A percentile compares a stretch with the other conserved stretches of the same genome.
Conservation (phyloP, 495 filamentous ascomycete genomes). For the Tetracladium marchalianum region DNA sequence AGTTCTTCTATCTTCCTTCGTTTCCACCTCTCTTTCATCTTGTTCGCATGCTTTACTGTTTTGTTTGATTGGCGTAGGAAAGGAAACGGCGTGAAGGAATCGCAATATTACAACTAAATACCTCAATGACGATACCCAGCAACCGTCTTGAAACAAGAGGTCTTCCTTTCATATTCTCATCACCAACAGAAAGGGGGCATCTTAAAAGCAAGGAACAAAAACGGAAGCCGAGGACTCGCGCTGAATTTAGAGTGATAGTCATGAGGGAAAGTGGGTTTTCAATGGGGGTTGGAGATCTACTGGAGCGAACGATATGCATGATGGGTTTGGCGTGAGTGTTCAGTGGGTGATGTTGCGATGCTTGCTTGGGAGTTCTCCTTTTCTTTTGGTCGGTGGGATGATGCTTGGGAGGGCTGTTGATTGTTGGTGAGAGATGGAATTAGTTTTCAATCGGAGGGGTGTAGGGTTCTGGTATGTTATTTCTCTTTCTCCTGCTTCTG, state of each 20-base stretch:
- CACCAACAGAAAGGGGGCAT: background rate
- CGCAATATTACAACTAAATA: too few species aligned
- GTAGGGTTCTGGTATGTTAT: constrained; percentile 9
- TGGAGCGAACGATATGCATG: too few species aligned
- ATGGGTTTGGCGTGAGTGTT: too few species aligned
- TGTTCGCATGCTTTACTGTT: constrained; percentile 37
- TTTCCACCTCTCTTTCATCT: constrained; percentile 16
- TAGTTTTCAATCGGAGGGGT: constrained; percentile 54
- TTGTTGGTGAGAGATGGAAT: constrained; percentile 17
- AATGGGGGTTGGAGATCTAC: too few species aligned
- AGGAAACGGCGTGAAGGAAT: background rate
- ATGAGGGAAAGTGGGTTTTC: too few species aligned
- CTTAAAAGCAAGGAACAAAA: too few species aligned
- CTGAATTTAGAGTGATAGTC: too few species aligned
- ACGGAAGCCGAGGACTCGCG: too few species aligned
- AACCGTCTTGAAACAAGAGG: constrained; percentile 6
- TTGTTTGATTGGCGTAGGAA: constrained; percentile 16
- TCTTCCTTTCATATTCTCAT: background rate
- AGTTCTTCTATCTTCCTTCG: background rate
- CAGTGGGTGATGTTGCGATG: background rate
- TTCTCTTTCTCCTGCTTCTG: constrained; percentile 2
- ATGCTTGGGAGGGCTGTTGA: constrained; percentile 2
- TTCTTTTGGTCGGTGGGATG: constrained; percentile 1
- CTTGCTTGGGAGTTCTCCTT: constrained; percentile 11
- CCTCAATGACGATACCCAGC: constrained; percentile 17